Evolutionary conservation across 2,329 filamentous ascomycete genomes (phyloP), one percentile per base, ranked within the genome.

Genomic region (Aspergillus phoenicis): DNA sequence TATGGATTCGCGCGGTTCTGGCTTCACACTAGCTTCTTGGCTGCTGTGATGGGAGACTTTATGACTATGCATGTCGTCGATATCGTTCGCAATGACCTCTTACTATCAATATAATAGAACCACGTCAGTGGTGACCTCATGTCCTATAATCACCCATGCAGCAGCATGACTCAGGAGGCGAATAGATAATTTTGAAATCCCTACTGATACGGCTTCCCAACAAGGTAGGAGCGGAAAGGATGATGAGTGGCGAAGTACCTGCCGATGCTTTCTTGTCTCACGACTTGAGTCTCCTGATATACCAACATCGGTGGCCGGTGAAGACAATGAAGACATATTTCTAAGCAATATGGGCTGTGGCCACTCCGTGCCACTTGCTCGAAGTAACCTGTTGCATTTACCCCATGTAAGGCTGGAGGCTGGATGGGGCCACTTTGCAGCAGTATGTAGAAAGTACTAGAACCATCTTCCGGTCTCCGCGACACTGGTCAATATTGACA

Each of bases 1-100:
- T 10, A 43, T 61, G 54, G 43, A 58, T 54, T 30, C 30, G 39
- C 24, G 55, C 36, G 20, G 43, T 51, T 39, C 57, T 47, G 56
- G 48, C 28, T 22, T 55, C 22, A 20, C 22, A 39, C 5, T 56
- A 30, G 47, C 52, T 57, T 41, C 10, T n/a, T 51, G 13, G 47
- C 47, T 33, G 30, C 30, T 30, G 47, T 11, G 22, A 28, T 33
- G 15, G 47, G 47, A 51, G 24, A 51, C 30, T n/a, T 51, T 51
- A 51, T 33, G 47, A 28, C 47, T 51, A 51, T 51, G 11, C 26
- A 17, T 51, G 47, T 15, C 33, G 47, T 51, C 26, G 26, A 51
- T 51, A 51, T 51, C 26, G 8, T 51, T 51, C 47, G 47, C 47
- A 30, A 51, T 30, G 47, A 51, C 15, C 26, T 7, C 45, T 30